A percentile compares a stretch with the other conserved stretches of the same genome.
Conservation (phyloP, 2,329 filamentous ascomycete genomes). For the Moelleriella libera region DNA sequence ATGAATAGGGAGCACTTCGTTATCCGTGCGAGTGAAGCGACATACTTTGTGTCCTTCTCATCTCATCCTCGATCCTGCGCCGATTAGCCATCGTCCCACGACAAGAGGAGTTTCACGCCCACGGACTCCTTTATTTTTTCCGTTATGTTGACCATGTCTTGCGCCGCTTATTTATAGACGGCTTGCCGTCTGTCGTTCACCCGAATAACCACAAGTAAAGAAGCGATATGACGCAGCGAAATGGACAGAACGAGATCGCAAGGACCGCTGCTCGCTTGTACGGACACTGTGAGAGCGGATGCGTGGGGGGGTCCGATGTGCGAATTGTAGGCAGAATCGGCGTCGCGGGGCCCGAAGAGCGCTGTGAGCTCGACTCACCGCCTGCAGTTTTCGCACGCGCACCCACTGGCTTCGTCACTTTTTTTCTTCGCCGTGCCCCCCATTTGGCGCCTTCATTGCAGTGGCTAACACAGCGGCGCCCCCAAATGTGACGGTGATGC, state of each 20-base stretch:
- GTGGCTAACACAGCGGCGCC: too few species aligned
- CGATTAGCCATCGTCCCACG: slow-evolving; percentile 9
- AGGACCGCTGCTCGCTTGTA: background rate
- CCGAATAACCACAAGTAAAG: too few species aligned
- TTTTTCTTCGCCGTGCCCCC: background rate
- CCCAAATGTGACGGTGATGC: background rate
- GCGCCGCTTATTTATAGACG: slow-evolving; percentile 16
- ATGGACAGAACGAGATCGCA: background rate
- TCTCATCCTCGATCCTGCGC: slow-evolving; percentile 97
- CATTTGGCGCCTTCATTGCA: too few species aligned
- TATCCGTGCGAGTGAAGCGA: too few species aligned
- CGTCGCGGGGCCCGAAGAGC: background rate
- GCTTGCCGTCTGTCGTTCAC: slow-evolving; percentile 12
- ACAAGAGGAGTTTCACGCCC: background rate
- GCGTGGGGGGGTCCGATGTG: too few species aligned
- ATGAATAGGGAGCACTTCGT: too few species aligned
- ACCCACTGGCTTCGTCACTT: background rate
- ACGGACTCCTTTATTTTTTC: slow-evolving; percentile 98
- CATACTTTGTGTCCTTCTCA: slow-evolving; percentile 91
- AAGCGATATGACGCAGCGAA: background rate
- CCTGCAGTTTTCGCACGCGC: background rate
- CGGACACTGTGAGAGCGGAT: too few species aligned
- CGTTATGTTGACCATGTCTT: slow-evolving; percentile 94
- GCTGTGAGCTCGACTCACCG: background rate
- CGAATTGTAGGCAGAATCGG: background rate